phyloP scores from a whole-genome alignment of 805 yeast genomes.

The Schwanniomyces polymorphus region DNA sequence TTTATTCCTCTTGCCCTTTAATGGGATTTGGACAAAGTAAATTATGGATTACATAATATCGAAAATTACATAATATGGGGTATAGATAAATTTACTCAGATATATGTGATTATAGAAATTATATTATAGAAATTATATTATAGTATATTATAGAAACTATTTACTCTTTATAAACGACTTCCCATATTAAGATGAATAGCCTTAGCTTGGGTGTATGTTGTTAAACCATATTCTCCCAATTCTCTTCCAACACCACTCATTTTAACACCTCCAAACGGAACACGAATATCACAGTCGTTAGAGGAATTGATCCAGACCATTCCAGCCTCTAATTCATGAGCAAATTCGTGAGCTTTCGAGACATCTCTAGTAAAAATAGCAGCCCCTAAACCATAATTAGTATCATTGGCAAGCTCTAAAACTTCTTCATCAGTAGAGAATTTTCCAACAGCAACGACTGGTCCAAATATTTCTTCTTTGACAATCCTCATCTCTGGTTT shows the following conservation, averaged over 20 bases:
- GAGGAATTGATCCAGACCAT: constrained; percentile 49
- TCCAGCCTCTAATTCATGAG: constrained; percentile 48
- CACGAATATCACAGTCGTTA: constrained; percentile 41
- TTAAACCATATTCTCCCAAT: constrained; percentile 71
- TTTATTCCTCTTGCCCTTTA: too few relatives aligned
- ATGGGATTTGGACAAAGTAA: too few relatives aligned
- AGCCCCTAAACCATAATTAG: constrained; percentile 80
- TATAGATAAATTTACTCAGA: too few relatives aligned
- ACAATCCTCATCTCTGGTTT: constrained; percentile 63
- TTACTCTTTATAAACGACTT: constrained; percentile 11
- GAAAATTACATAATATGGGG: too few relatives aligned
- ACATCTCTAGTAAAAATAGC: constrained; percentile 74
- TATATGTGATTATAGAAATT: too few relatives aligned
- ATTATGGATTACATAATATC: too few relatives aligned
- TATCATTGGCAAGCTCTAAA: constrained; percentile 64
- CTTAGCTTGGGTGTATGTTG: constrained; percentile 71
- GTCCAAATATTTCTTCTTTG: constrained; percentile 85
- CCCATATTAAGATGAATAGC: constrained; percentile 75
- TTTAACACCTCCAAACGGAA: constrained; percentile 82
- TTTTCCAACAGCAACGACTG: constrained; percentile 70
- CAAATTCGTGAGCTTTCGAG: constrained; percentile 62
- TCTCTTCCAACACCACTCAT: constrained; percentile 81
- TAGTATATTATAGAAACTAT: too few relatives aligned
- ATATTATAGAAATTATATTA: too few relatives aligned
- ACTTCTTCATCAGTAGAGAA: constrained; percentile 71